Evolutionary conservation across 306 rosid species (phyloP).

Genomic region (Ammopiptanthus mongolicus): DNA sequence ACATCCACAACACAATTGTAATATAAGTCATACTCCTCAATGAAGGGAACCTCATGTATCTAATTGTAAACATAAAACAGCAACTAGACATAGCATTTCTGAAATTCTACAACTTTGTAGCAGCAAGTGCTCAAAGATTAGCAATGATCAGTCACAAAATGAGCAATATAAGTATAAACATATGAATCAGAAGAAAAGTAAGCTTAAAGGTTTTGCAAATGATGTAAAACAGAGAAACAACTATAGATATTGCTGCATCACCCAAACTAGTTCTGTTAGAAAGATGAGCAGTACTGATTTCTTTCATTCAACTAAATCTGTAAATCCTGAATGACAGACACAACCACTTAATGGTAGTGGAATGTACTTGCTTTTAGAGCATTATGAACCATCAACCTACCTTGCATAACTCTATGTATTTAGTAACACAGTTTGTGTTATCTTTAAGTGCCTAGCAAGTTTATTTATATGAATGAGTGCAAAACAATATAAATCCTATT

Average conservation of each 20-base stretch:
- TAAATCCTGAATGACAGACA: conserved; percentile 15
- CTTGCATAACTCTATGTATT: not conserved
- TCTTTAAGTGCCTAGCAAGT: not conserved
- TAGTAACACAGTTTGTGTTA: not conserved
- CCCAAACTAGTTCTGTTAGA: conserved; percentile 82
- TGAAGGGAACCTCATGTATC: too few species aligned
- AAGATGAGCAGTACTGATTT: conserved; percentile 73
- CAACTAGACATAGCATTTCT: too few species aligned
- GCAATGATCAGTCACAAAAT: not conserved
- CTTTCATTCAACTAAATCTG: conserved; percentile 47
- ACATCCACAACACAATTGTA: too few species aligned
- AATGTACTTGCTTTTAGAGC: conserved; percentile 30
- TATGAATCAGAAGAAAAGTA: conserved; percentile 4
- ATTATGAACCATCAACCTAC: conserved; percentile 29
- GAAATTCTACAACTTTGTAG: conserved; percentile 16
- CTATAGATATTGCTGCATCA: conserved; percentile 88
- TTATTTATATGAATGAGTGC: not conserved
- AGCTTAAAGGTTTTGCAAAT: conserved; percentile 34
- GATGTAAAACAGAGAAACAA: conserved; percentile 94
- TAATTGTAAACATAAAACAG: too few species aligned
- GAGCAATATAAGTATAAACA: conserved; percentile 3
- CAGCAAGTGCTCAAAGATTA: not conserved
- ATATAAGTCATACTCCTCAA: too few species aligned
- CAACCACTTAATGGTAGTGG: conserved; percentile 1
- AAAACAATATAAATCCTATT: not conserved